Percentiles rank a stretch among this genome's conserved stretches.
Evolutionary conservation across 2,329 filamentous ascomycete genomes (phyloP).

Genomic region (Aspergillus sp.): DNA sequence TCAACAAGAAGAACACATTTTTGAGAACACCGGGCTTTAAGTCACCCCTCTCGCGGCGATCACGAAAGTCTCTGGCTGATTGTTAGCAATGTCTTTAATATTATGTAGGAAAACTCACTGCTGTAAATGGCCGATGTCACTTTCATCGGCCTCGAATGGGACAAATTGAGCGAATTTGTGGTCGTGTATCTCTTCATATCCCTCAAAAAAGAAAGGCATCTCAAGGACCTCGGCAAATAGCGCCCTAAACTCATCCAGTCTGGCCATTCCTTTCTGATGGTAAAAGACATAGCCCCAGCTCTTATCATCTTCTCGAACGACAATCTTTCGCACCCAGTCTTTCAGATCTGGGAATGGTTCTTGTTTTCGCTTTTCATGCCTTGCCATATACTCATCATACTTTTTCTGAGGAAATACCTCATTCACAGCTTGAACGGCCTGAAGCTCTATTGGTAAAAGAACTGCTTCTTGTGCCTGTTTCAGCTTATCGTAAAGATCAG

Average conservation of each 20-base stretch:
- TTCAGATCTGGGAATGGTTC: too few relatives aligned
- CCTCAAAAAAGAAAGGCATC: background rate
- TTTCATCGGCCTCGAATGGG: background rate
- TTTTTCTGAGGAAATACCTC: too few relatives aligned
- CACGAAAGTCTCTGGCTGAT: constrained; percentile 5
- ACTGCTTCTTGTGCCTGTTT: too few relatives aligned
- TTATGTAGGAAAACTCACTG: background rate
- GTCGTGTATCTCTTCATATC: too few relatives aligned
- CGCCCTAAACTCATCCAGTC: constrained; percentile 7
- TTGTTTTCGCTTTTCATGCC: too few relatives aligned
- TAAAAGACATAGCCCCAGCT: constrained; percentile 13
- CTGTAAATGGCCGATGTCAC: background rate
- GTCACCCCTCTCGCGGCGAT: constrained; percentile 6
- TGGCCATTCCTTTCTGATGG: background rate
- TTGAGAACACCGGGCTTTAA: constrained; percentile 9
- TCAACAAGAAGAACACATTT: constrained; percentile 14
- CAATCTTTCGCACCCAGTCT: background rate
- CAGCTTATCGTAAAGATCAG: too few relatives aligned
- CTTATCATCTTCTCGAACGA: constrained; percentile 3
- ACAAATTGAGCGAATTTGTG: too few relatives aligned
- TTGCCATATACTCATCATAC: too few relatives aligned
- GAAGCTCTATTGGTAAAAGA: too few relatives aligned
- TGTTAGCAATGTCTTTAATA: background rate
- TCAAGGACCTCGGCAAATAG: background rate
- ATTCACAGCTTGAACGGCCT: too few relatives aligned